phyloP scores from a whole-genome alignment of 169 alveolate genomes.

The Plasmodium ovale region DNA sequence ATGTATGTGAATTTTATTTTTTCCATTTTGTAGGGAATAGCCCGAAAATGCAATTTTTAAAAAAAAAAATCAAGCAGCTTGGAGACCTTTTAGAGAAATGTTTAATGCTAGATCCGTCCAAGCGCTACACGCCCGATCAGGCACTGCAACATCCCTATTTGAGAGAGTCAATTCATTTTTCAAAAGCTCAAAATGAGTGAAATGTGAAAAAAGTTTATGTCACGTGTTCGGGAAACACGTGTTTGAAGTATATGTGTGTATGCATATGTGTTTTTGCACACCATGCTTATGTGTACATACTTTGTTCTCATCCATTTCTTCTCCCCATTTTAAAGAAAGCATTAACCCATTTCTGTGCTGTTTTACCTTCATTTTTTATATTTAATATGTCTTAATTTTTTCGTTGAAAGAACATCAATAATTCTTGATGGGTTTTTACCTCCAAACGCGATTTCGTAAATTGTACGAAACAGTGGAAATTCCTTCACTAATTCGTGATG shows the following conservation, averaged over 20 bases:
- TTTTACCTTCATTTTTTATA: conserved; percentile 12
- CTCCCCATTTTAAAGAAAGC: neutral
- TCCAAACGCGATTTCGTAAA: conserved; percentile 63
- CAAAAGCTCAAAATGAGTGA: conserved; percentile 57
- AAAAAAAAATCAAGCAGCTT: conserved; percentile 86
- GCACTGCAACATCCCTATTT: conserved; percentile 96
- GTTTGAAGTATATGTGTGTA: no score
- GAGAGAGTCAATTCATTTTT: conserved; percentile 80
- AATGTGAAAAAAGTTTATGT: no score
- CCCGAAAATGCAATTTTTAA: conserved; percentile 82
- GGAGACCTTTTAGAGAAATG: conserved; percentile 96
- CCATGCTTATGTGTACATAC: neutral
- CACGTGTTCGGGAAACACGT: no score
- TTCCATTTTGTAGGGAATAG: conserved; percentile 76
- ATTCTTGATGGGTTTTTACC: conserved; percentile 43
- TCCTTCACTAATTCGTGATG: conserved; percentile 41
- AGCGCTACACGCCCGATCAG: conserved; percentile 96
- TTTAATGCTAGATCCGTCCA: conserved; percentile 94
- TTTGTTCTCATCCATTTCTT: neutral
- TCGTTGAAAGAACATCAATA: conserved; percentile 67
- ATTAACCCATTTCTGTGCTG: neutral
- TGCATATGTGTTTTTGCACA: neutral
- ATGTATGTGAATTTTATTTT: no score
- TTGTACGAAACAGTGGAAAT: conserved; percentile 50
- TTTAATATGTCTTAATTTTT: conserved; percentile 63